Conservation (phyloP, 257 asterid species). For the Scutellaria galericulata region DNA sequence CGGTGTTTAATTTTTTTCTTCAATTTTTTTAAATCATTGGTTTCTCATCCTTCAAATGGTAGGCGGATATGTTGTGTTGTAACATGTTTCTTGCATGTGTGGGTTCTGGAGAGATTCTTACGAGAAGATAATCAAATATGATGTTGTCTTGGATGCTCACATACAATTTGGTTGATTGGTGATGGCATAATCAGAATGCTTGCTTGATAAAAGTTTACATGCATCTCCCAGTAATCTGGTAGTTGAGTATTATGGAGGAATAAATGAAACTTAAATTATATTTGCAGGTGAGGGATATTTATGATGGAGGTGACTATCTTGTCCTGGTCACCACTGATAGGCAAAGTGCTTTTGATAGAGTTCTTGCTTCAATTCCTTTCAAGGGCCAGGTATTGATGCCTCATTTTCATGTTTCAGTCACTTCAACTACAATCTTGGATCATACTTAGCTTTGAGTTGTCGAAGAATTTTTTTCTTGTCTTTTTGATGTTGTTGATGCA, state of each 20-base stretch:
- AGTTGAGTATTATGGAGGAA: neutral
- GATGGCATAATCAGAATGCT: too few species aligned
- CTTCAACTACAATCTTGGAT: neutral
- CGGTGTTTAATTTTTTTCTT: neutral
- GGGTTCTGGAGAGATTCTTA: slow-evolving; percentile 1
- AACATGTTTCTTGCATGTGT: slow-evolving; percentile 14
- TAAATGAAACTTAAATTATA: slow-evolving; percentile 7
- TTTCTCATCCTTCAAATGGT: slow-evolving; percentile 1
- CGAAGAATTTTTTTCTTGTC: slow-evolving; percentile 3
- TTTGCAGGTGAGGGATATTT: slow-evolving; percentile 89
- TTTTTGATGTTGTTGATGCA: slow-evolving; percentile 12
- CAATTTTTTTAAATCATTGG: neutral
- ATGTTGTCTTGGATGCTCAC: too few species aligned
- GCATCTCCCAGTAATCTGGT: neutral
- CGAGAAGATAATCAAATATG: neutral
- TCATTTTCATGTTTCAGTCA: slow-evolving; percentile 15
- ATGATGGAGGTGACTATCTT: slow-evolving; percentile 82
- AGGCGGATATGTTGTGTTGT: neutral
- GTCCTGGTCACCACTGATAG: slow-evolving; percentile 91
- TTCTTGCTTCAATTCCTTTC: slow-evolving; percentile 95
- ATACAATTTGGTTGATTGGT: too few species aligned
- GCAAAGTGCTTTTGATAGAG: slow-evolving; percentile 93
- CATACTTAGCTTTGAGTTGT: slow-evolving; percentile 17
- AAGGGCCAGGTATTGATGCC: slow-evolving; percentile 78
- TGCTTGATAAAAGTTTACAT: neutral